A percentile compares a stretch with the other conserved stretches of the same genome.
phyloP scores from a whole-genome alignment of 306 rosid genomes.

The Oxytropis ochrocephala region DNA sequence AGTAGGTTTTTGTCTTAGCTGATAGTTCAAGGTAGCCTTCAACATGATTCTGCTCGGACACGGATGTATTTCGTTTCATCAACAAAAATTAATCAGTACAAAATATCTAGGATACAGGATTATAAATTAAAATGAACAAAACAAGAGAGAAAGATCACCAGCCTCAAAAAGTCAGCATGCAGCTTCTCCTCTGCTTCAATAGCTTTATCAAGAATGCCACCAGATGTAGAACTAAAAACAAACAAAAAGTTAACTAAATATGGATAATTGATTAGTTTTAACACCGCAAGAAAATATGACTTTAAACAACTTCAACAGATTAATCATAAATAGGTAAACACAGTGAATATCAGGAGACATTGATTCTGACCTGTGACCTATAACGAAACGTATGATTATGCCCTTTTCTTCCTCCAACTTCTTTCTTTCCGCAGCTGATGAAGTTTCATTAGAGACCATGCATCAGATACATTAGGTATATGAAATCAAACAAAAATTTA shows the following conservation, averaged over 20 bases:
- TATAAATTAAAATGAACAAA: slow-evolving; percentile 12
- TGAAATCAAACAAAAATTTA: slow-evolving; percentile 2
- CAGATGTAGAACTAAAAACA: slow-evolving; percentile 52
- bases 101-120: neutral
- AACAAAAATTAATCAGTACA: neutral
- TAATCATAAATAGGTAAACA: slow-evolving; percentile 10
- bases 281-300: neutral
- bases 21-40: slow-evolving; percentile 79
- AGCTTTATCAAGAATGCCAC: slow-evolving; percentile 80
- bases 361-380: slow-evolving; percentile 76
- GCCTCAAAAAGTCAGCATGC: slow-evolving; percentile 73
- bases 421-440: slow-evolving; percentile 58
- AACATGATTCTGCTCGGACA: slow-evolving; percentile 50
- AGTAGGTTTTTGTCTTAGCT: slow-evolving; percentile 68
- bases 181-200: slow-evolving; percentile 71
- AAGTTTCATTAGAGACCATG: slow-evolving; percentile 21
- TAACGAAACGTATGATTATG: slow-evolving; percentile 75
- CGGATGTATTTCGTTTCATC: slow-evolving; percentile 5
- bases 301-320: neutral
- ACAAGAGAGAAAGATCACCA: slow-evolving; percentile 48
- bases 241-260: slow-evolving; percentile 15
- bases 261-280: neutral
- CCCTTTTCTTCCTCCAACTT: slow-evolving; percentile 88
- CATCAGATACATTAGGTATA: slow-evolving; percentile 22
- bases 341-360: slow-evolving; percentile 1